Evolutionary conservation across 1,284 basidiomycete genomes (phyloP), one percentile per base, ranked within the genome.

Genomic region (Trichosporon inkin): DNA sequence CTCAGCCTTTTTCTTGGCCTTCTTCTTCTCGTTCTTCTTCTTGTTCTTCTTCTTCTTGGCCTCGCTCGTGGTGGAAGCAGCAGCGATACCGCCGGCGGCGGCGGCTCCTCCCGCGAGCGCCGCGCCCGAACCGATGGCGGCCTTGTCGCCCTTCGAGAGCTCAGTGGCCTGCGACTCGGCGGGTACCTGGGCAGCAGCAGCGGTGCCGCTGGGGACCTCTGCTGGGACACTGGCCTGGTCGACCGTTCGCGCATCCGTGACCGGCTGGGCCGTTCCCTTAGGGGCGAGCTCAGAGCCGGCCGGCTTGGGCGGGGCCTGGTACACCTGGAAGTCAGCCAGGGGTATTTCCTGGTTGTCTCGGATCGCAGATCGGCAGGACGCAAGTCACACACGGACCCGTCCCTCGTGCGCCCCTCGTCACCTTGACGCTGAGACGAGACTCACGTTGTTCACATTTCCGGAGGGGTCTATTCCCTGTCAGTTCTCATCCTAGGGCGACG

Each of bases 401-500:
- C 19, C 37, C 32, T 57, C 55, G 47, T 52, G 35, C 40, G 60
- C 56, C 35, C 56, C 52, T 20, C 32, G 37, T 8, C 35, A 40
- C 16, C 47, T 53, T 49, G 52, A 28, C 17, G 38, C 16, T 17
- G 14, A 24, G 11, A 20, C 19, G 47, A 8, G 11, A 64, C 67
- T 38, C 55, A 72, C 73, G 61, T 79, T 79, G 76, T 79, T 79
- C 75, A 78, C 76, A 69, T 79, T 79, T 39, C 77, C 77, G 44
- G 75, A 74, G 49, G 76, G 72, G 58, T 79, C 77, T 76, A 57
- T 10, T 5, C 16, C 19, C 51, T 13, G 41, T 14, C 53, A 36
- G 32, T 36, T 7, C 16, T 8, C 11, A 17, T 13, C 32, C 6
- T 16, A 13, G 17, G 13, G 28, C 49, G 32, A 7, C n/a, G n/a